Evolutionary conservation across 768 basidiomycete genomes (phyloP), one percentile per base, ranked within the genome.

Genomic region (Auricularia heimuer): DNA sequence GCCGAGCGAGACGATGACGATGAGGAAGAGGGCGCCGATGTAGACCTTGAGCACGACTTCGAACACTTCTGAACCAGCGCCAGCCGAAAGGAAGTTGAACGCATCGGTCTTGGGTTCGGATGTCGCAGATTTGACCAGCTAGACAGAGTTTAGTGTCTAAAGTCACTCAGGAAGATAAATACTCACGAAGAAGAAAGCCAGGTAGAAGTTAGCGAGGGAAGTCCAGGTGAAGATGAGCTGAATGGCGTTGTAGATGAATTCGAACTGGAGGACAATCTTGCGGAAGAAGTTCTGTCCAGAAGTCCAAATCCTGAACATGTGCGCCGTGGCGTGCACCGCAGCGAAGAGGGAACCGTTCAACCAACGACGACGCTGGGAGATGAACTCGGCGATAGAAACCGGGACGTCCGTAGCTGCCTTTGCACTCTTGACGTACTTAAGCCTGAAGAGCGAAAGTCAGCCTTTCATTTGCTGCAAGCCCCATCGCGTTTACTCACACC

Each of bases 401-500:
- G 95, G 95, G 3, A 96, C 94, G 77, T 98, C 95, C n/a, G 95
- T 98, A 54, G 94, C 83, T 0, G 94, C 95, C 69, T 95, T 94
- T 16, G 95, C 95, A 70, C 85, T 90, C 81, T 93, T 93, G 75
- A 95, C 93, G 72, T 94, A 95, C 75, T 87, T 88, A 70, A 92
- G 76, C 16, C 89, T 90, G 67, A 34, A 18, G 21, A 70, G 33
- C 68, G 64, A n/a, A 29, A 29, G 29, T 29, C 29, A 29, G 29
- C 29, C 29, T 29, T 29, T 29, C 29, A 2, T 29, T 29, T 29
- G 29, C 29, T 29, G 29, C 29, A 29, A 36, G 58, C 7, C 11
- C 42, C 54, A 61, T 42, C 24, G 35, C 35, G 29, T 29, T 29
- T 51, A 83, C 85, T 72, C 79, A 88, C 89, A 85, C 79, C 91